Conservation (phyloP, 768 basidiomycete species). For the Suillus subluteus region DNA sequence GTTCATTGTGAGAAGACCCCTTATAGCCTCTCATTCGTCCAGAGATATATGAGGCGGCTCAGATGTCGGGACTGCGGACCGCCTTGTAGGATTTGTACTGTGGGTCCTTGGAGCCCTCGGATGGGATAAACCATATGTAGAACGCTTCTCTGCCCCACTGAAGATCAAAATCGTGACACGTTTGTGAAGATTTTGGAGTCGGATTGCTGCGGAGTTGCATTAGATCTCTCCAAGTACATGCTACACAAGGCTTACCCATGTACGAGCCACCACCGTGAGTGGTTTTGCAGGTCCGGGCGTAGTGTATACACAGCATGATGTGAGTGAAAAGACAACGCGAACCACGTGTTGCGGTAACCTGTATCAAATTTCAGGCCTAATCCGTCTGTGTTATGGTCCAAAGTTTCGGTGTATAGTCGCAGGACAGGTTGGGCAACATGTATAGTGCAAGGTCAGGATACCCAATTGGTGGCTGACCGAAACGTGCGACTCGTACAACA, state of each 20-base stretch:
- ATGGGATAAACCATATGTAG: constrained; percentile 5
- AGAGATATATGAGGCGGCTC: constrained; percentile 29
- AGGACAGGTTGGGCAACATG: too few relatives aligned
- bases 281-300: too few relatives aligned
- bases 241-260: constrained; percentile 54
- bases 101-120: constrained; percentile 26
- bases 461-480: too few relatives aligned
- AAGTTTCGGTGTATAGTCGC: too few relatives aligned
- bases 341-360: too few relatives aligned
- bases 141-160: constrained; percentile 71
- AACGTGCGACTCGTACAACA: too few relatives aligned
- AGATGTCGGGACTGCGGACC: constrained; percentile 65
- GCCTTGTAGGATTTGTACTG: constrained; percentile 67
- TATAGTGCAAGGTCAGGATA: too few relatives aligned
- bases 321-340: too few relatives aligned
- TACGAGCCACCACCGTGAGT: constrained; percentile 20
- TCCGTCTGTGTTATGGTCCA: too few relatives aligned
- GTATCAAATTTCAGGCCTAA: too few relatives aligned
- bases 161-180: constrained; percentile 84
- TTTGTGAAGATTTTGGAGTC: constrained; percentile 52
- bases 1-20: constrained; percentile 27
- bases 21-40: constrained; percentile 37
- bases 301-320: too few relatives aligned
- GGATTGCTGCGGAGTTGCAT: constrained; percentile 38
- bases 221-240: constrained; percentile 57